These are phyloP conservation scores for Plasmodium inui DNA, from an alignment of 169 alveolate genomes.

Conservation along the genomic window DNA sequence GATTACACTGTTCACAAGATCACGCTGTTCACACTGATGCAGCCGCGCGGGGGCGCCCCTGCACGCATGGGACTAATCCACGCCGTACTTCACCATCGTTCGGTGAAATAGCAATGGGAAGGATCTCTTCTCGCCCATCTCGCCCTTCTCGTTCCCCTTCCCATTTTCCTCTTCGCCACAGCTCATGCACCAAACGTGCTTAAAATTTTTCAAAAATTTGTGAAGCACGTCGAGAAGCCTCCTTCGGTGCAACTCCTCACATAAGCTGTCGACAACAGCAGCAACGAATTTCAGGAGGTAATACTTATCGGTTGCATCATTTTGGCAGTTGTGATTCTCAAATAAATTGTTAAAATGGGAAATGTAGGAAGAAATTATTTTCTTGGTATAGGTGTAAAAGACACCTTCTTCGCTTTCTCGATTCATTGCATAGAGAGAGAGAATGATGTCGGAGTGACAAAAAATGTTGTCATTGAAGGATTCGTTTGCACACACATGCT, in stretches of 20 bases:
- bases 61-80: neutral
- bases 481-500: slow-evolving; percentile 12
- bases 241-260: slow-evolving; percentile 40
- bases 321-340: slow-evolving; percentile 12
- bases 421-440: slow-evolving; percentile 16
- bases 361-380: slow-evolving; percentile 32
- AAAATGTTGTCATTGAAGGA: slow-evolving; percentile 11
- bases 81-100: slow-evolving; percentile 26
- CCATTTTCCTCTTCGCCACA: neutral
- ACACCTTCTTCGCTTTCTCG: slow-evolving; percentile 29
- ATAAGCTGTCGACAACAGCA: slow-evolving; percentile 14
- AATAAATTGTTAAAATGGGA: slow-evolving; percentile 11
- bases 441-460: slow-evolving; percentile 15
- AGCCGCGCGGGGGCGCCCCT: neutral
- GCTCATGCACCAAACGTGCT: slow-evolving; percentile 38
- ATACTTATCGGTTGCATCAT: slow-evolving; percentile 2
- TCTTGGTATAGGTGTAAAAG: slow-evolving; percentile 36
- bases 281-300: slow-evolving; percentile 46
- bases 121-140: neutral
- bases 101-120: slow-evolving; percentile 28
- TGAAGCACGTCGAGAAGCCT: slow-evolving; percentile 59
- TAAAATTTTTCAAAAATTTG: slow-evolving; percentile 36
- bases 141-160: neutral
- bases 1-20: neutral
- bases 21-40: neutral